phyloP scores from a whole-genome alignment of 495 filamentous ascomycete species.

The Hypoxylon fuscum region DNA sequence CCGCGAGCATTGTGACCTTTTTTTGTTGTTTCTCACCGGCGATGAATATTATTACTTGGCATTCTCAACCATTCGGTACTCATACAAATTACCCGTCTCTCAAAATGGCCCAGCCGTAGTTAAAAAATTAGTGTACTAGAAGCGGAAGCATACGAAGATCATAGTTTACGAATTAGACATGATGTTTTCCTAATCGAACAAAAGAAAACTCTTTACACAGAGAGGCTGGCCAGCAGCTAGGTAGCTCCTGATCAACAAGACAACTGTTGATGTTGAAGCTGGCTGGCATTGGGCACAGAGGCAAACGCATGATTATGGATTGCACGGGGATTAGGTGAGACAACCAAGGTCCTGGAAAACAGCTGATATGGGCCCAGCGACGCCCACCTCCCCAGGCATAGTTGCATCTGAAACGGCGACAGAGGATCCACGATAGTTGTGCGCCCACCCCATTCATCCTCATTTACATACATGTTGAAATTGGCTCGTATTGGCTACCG shows the following conservation, averaged over 20 bases:
- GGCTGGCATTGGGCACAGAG: constrained; percentile 4
- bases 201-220: constrained; percentile 1
- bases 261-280: constrained; percentile 5
- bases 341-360: constrained; percentile 40
- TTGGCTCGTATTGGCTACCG: neutral
- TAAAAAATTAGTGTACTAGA: constrained; percentile 19
- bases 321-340: constrained; percentile 38
- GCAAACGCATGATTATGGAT: constrained; percentile 36
- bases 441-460: too few relatives aligned
- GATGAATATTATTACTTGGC: constrained; percentile 20
- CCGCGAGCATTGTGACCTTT: constrained; percentile 31
- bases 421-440: constrained; percentile 18
- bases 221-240: constrained; percentile 31
- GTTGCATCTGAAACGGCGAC: constrained; percentile 36
- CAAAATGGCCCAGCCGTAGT: constrained; percentile 23
- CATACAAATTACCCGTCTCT: neutral
- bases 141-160: constrained; percentile 31
- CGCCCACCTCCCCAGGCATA: constrained; percentile 18
- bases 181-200: neutral
- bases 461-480: constrained; percentile 8
- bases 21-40: constrained; percentile 15
- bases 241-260: constrained; percentile 16
- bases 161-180: constrained; percentile 23
- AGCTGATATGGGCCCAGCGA: constrained; percentile 44
- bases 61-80: constrained; percentile 8